Base-by-base conservation (phyloP, 208 protist species). In the Herpetomonas samuelpessoai region DNA sequence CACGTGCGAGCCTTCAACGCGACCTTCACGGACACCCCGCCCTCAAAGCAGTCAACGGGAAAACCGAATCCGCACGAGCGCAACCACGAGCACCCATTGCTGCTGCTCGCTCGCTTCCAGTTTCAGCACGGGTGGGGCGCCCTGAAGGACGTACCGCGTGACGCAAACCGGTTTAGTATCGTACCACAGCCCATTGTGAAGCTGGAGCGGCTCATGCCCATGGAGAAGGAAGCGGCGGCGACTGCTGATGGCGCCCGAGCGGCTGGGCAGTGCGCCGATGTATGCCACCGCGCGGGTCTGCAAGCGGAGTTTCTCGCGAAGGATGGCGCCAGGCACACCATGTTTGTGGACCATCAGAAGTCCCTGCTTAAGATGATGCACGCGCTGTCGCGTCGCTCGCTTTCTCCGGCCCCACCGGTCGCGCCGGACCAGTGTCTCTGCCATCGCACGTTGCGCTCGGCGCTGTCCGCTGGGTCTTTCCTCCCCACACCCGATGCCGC, bases 401-500 rank as follows among this genome's bases (percentile, higher is more conserved):
- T 41, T 14, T 18, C 35, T 14, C 35, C 35, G 35, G 35, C 9
- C 35, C 6, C 9, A 6, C 9, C 35, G 9, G 35, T 41, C 9
- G 9, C 35, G 9, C 9, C 53, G 3, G 53, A 25, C 29, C 27
- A n/a, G 25, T 58, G 53, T n/a, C 3, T 25, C 27, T 58, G 53
- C 21, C 29, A 30, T 19, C 44, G 71, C 60, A 68, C 75, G 72
- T 30, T 88, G 52, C 77, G 83, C 19, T 83, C 83, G 39, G 81
- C 70, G 4, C 70, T 71, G 46, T 74, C 76, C 41, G 73, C 65
- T 3, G 86, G 86, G 25, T 81, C 71, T 2, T 81, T 71, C 41
- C 81, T 93, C 26, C 86, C 86, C 30, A 72, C 69, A n/a, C 78
- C 86, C 1, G 86, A 93, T 50, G 56, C 80, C 0, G 82, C 86